These are phyloP conservation scores for Massariosphaeria phaeospora DNA, from an alignment of 495 filamentous ascomycete species.

Conservation along the genomic window DNA sequence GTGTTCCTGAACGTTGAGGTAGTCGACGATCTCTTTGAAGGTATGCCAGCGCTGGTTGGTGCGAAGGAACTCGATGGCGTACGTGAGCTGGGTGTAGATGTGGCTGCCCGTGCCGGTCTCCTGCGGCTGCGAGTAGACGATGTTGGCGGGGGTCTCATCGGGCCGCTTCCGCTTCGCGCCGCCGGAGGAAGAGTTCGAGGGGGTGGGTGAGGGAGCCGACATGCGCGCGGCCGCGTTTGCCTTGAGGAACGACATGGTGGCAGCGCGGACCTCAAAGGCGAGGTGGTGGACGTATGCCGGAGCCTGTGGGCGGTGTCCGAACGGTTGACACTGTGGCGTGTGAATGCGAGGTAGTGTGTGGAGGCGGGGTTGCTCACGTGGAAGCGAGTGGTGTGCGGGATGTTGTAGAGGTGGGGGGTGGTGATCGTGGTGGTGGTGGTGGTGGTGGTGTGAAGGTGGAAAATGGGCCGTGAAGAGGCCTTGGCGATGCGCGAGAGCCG, in stretches of 20 bases:
- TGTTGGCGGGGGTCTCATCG: conserved; percentile 44
- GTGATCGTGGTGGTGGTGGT: too few species aligned
- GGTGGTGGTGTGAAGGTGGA: conserved; percentile 1
- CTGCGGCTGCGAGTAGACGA: conserved; percentile 72
- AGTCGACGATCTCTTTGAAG: conserved; percentile 67
- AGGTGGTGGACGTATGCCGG: too few species aligned
- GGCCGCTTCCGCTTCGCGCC: conserved; percentile 55
- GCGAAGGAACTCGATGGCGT: conserved; percentile 80
- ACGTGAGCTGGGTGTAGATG: conserved; percentile 77
- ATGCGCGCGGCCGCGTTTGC: conserved; percentile 26
- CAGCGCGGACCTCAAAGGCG: too few species aligned
- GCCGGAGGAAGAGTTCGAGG: conserved; percentile 23
- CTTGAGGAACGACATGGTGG: conserved; percentile 36
- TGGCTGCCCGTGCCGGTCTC: conserved; percentile 71
- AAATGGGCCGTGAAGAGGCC: too few species aligned
- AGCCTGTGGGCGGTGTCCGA: too few species aligned
- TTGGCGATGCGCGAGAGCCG: too few species aligned
- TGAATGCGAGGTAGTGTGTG: too few species aligned
- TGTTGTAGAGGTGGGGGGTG: too few species aligned
- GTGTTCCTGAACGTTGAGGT: conserved; percentile 55
- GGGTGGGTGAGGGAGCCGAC: conserved; percentile 31
- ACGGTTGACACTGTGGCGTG: too few species aligned
- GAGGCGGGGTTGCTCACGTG: too few species aligned
- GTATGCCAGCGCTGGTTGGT: conserved; percentile 57
- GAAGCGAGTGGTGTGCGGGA: too few species aligned